phyloP scores from a whole-genome alignment of 1,284 basidiomycete species.

The Trametes polyzona region DNA sequence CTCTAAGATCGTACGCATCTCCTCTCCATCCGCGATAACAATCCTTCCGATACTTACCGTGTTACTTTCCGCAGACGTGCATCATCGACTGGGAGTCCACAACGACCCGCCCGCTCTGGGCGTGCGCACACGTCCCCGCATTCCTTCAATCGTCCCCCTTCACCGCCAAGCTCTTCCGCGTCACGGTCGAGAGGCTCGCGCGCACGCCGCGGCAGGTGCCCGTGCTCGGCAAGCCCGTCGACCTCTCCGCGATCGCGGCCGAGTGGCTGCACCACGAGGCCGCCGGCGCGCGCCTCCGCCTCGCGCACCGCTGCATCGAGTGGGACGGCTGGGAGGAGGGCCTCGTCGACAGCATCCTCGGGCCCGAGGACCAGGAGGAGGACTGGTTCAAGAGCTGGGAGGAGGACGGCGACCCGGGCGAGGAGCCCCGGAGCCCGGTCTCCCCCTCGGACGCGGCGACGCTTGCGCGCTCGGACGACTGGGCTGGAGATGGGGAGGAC shows the following conservation, averaged over 20 bases:
- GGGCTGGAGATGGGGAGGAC: background rate
- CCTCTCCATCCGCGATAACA: conserved; percentile 7
- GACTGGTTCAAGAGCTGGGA: conserved; percentile 64
- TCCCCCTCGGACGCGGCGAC: background rate
- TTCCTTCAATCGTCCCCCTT: conserved; percentile 78
- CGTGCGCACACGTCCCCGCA: conserved; percentile 77
- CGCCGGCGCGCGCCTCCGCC: conserved; percentile 62
- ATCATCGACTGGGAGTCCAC: conserved; percentile 88
- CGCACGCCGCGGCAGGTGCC: conserved; percentile 22
- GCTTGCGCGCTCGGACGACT: no score
- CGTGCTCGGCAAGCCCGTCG: conserved; percentile 25
- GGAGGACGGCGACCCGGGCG: conserved; percentile 26
- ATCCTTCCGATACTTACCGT: background rate
- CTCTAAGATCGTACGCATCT: conserved; percentile 64
- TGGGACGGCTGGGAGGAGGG: conserved; percentile 91
- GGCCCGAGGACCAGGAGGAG: conserved; percentile 66
- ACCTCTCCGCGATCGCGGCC: conserved; percentile 49
- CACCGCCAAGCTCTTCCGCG: conserved; percentile 68
- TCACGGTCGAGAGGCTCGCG: conserved; percentile 56
- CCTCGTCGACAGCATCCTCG: conserved; percentile 71
- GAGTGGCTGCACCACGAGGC: conserved; percentile 77
- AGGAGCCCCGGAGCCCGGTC: conserved; percentile 2
- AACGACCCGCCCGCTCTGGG: conserved; percentile 80
- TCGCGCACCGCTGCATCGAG: conserved; percentile 76
- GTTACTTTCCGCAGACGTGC: conserved; percentile 56